A percentile compares a stretch with the other conserved stretches of the same genome.
Conservation (phyloP, 441 rosid genomes). For the Pelargonium exstipulatum region DNA sequence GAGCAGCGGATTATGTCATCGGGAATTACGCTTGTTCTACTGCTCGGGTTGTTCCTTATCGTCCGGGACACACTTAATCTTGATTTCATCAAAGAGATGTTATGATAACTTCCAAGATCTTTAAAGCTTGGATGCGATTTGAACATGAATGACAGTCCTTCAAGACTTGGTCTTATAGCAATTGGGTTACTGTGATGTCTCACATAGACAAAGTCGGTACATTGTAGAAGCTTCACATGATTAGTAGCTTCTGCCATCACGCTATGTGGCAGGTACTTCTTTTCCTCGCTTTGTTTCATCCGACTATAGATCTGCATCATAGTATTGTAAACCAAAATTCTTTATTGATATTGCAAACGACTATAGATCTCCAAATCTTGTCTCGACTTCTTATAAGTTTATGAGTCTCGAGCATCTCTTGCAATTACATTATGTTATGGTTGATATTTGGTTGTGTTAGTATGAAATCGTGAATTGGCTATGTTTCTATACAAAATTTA, state of each 20-base stretch:
- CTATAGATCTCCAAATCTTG: not conserved
- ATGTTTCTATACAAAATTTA: too few relatives aligned
- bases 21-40: constrained; percentile 68
- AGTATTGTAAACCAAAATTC: constrained; percentile 21
- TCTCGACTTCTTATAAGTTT: not conserved
- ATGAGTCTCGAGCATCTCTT: not conserved
- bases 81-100: constrained; percentile 70
- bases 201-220: constrained; percentile 3
- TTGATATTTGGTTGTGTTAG: not conserved
- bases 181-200: constrained; percentile 17
- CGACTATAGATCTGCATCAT: constrained; percentile 6
- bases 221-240: constrained; percentile 3
- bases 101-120: constrained; percentile 33
- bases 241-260: constrained; percentile 18
- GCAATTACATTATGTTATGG: not conserved
- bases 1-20: constrained; percentile 93
- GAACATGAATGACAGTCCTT: not conserved
- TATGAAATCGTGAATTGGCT: too few relatives aligned
- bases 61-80: constrained; percentile 82
- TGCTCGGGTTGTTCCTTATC: constrained; percentile 72
- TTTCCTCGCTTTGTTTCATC: constrained; percentile 17
- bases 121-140: constrained; percentile 9
- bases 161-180: constrained; percentile 7
- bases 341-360: constrained; percentile 5
- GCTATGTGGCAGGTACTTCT: constrained; percentile 24